Conservation (phyloP, 129 eudicot species). For the Ambrosia artemisiifolia region DNA sequence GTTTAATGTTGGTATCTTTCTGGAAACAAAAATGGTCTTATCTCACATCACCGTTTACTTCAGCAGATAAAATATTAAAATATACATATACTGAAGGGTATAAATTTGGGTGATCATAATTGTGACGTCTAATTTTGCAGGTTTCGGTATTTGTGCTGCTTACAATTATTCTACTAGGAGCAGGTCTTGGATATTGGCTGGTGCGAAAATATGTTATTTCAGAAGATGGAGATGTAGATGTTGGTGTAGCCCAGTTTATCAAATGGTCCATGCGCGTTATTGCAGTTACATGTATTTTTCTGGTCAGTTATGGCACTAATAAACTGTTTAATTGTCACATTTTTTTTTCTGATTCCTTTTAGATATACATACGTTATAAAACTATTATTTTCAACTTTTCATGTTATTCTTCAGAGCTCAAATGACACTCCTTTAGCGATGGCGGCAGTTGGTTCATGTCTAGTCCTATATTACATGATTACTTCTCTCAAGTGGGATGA, state of each 20-base stretch:
- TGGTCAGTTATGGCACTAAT: slow-evolving; percentile 38
- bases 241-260: slow-evolving; percentile 79
- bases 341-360: background rate
- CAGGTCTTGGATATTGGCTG: slow-evolving; percentile 76
- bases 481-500: slow-evolving; percentile 37
- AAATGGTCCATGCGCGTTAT: slow-evolving; percentile 80
- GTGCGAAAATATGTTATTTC: slow-evolving; percentile 66
- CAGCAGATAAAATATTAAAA: background rate
- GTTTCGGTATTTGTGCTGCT: slow-evolving; percentile 51
- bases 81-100: background rate
- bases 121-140: slow-evolving; percentile 33
- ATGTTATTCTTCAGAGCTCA: slow-evolving; percentile 54
- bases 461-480: slow-evolving; percentile 29
- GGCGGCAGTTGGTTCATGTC: slow-evolving; percentile 42
- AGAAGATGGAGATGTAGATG: slow-evolving; percentile 78
- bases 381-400: background rate
- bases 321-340: background rate
- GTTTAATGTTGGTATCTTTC: background rate
- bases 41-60: background rate
- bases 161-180: slow-evolving; percentile 61
- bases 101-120: background rate
- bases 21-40: background rate
- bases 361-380: background rate
- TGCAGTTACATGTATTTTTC: slow-evolving; percentile 63
- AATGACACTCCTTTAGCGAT: slow-evolving; percentile 68